Evolutionary conservation across 768 basidiomycete species (phyloP), one percentile per base, ranked within the genome.

Genomic region (Termitomyces sp.): DNA sequence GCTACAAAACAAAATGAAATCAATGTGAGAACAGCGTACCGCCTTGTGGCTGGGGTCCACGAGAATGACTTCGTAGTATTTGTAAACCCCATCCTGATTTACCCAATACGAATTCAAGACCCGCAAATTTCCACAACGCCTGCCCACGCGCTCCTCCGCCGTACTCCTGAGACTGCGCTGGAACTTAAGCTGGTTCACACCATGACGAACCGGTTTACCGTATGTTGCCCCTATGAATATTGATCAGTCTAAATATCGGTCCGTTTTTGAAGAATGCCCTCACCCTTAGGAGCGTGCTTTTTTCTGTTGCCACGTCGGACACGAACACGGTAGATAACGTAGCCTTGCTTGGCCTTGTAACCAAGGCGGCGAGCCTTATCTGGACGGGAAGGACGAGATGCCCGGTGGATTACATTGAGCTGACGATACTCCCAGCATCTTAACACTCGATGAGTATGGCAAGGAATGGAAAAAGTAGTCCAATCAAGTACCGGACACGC

Each of bases 331-430:
- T 99, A 99, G 78, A 99, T 76, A 64, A 98, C 89, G 72, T 94
- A 99, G 68, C 97, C 97, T 77, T 99, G 97, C 85, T 99, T 99
- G 73, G 97, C 94, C 81, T 98, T 99, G 87, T 98, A 99, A 50
- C 97, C 97, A 61, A 99, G 81, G 64, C 95, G 88, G 72, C 97
- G 91, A 62, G 97, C 97, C 82, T 98, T 99, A 82, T 99, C 97
- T 55, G 97, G 97, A 70, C 97, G 91, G 48, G 96, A 98, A 48
- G 97, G 96, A 61, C 96, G 92, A 63, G 95, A 94, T 47, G 95
- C 96, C 67, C 97, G 91, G 81, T 98, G 96, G 72, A 98, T 92
- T 65, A 99, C 94, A 68, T 97, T 94, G 69, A 98, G 78, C 74
- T 99, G 97, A 65, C 97, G 91, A 80, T 94, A 97, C 72, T 98